Base-by-base conservation (phyloP, 352 stramenopile genomes). In the Globisporangium sylvaticum region DNA sequence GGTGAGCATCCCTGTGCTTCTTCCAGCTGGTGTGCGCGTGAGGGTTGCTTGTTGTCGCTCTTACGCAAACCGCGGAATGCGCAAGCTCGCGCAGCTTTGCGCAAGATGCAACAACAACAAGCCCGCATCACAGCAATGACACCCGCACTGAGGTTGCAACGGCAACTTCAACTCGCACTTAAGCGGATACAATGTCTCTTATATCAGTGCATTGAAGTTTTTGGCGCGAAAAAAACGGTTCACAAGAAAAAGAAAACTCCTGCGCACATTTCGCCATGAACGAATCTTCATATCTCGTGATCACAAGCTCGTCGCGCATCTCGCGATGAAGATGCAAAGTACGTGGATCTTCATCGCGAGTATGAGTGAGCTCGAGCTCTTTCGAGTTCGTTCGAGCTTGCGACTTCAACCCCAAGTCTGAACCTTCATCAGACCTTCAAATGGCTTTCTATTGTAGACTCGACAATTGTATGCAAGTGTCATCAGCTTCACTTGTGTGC, bases 141-240 rank as follows among this genome's bases (percentile, higher is more conserved):
- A 57, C 50, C 24, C 5, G 39, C 18, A 27, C n/a, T 20, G 25
- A 24, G 6, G 39, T 20, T 48, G 15, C 39, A 48, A 52, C 22
- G 18, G 22, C 50, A 66, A 66, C 61, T 66, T 66, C 61, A 66
- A 66, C 61, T 66, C 61, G 60, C 27, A 66, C 46, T 66, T 66
- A 58, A 5, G 0, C 14, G 58, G 32, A 8, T 20, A 46, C 7
- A 42, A 15, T 42, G 4, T 12, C 0, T 20, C 39, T 50, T 50
- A 50, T 50, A 50, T 4, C 42, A 50, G 18, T 50, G 12, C 42
- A 50, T 50, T 50, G 37, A 44, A 44, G 37, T 20, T 44, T 42
- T n/a, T n/a, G n/a, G n/a, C n/a, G n/a, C n/a, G n/a, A n/a, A n/a
- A n/a, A n/a, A n/a, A n/a, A n/a, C n/a, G n/a, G n/a, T n/a, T n/a